Evolutionary conservation across 2,329 filamentous ascomycete species (phyloP).

Genomic region (Phaeophleospora eucalypticola): DNA sequence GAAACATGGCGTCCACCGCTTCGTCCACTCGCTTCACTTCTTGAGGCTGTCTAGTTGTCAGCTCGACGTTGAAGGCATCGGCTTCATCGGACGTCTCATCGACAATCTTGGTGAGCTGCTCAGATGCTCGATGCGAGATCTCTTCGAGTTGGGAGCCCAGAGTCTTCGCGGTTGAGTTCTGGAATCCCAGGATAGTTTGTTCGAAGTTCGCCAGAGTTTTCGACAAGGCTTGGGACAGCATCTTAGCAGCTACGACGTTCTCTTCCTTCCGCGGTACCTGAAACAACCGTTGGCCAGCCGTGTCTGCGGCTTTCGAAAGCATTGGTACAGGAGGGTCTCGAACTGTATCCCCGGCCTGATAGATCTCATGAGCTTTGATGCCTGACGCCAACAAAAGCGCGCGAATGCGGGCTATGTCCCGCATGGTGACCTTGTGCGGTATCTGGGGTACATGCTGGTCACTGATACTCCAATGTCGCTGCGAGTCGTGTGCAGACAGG

Average conservation of each 20-base stretch:
- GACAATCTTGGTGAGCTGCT: conserved; percentile 56
- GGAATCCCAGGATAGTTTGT: conserved; percentile 50
- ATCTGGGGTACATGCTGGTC: conserved; percentile 38
- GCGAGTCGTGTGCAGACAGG: conserved; percentile 13
- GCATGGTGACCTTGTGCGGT: conserved; percentile 51
- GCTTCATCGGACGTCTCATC: conserved; percentile 70
- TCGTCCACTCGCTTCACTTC: conserved; percentile 78
- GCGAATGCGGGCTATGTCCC: conserved; percentile 76
- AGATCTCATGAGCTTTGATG: conserved; percentile 83
- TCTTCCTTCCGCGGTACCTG: conserved; percentile 49
- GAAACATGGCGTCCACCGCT: conserved; percentile 63
- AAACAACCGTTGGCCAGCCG: conserved; percentile 41
- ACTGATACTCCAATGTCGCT: conserved; percentile 57
- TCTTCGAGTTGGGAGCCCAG: conserved; percentile 43
- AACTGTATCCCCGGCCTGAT: conserved; percentile 56
- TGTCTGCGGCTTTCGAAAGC: conserved; percentile 34
- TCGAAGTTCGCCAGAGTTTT: conserved; percentile 39
- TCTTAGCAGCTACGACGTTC: conserved; percentile 50
- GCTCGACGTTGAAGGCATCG: conserved; percentile 70
- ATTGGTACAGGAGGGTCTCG: conserved; percentile 32
- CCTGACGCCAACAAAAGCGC: conserved; percentile 76
- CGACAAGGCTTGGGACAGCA: conserved; percentile 47
- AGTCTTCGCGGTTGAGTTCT: conserved; percentile 41
- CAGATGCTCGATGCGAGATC: conserved; percentile 45
- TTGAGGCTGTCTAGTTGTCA: conserved; percentile 72